These are phyloP conservation scores for Tolypocladium amazonense DNA, from an alignment of 2,329 filamentous ascomycete genomes.

Conservation along the genomic window DNA sequence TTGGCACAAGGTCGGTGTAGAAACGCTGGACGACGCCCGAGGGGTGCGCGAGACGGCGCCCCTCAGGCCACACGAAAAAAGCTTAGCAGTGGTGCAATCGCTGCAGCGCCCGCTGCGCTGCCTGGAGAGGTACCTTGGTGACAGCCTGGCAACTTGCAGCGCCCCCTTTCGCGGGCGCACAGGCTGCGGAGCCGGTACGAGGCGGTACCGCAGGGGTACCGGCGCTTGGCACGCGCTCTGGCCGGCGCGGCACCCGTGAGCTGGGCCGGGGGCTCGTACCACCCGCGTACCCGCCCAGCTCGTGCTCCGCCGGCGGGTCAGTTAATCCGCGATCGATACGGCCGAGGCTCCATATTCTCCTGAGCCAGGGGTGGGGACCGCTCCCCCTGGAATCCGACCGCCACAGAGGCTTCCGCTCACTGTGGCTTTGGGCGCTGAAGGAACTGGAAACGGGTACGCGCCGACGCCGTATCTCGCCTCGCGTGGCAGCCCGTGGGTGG, in stretches of 20 bases:
- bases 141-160: not conserved
- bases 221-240: not conserved
- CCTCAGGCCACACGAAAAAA: not conserved
- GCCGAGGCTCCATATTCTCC: not conserved
- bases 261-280: not conserved
- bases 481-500: not conserved
- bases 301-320: not conserved
- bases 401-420: not conserved
- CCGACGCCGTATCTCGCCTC: not conserved
- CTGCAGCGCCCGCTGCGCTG: not conserved
- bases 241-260: not conserved
- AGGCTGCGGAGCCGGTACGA: not conserved
- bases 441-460: not conserved
- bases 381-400: not conserved
- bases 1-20: slow-evolving; percentile 2
- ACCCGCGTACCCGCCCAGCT: not conserved
- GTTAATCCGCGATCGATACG: not conserved
- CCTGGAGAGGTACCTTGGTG: not conserved
- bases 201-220: not conserved
- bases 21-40: not conserved
- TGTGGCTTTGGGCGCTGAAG: not conserved
- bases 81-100: not conserved
- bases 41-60: not conserved
- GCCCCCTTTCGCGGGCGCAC: not conserved
- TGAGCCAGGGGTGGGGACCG: slow-evolving; percentile 1